A percentile compares a stretch with the other conserved stretches of the same genome.
Conservation (phyloP, 2,329 filamentous ascomycete genomes). For the Cylindrodendrum hubeiense region DNA sequence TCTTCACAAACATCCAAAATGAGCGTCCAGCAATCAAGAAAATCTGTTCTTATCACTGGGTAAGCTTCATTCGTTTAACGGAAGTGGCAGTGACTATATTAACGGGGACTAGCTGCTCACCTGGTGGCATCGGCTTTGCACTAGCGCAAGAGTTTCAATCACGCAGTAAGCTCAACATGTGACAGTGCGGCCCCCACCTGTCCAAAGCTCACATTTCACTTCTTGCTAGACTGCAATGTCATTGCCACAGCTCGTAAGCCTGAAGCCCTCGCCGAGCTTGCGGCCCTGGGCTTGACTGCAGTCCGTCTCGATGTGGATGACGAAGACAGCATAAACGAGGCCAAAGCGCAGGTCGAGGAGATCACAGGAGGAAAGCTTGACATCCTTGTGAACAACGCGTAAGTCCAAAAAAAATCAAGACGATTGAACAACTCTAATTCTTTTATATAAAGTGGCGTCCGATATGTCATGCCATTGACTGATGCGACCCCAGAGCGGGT, state of each 20-base stretch:
- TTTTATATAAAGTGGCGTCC: conserved; percentile 12
- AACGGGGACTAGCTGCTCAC: conserved; percentile 56
- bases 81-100: not conserved
- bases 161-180: conserved; percentile 20
- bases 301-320: conserved; percentile 57
- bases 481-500: conserved; percentile 20
- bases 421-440: not conserved
- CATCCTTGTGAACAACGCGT: conserved; percentile 58
- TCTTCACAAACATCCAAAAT: conserved; percentile 8
- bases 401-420: not conserved
- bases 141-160: conserved; percentile 63
- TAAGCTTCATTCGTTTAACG: not conserved
- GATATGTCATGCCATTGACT: conserved; percentile 27
- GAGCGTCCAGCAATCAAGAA: conserved; percentile 48
- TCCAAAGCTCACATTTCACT: not conserved
- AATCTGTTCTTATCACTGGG: conserved; percentile 26
- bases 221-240: conserved; percentile 27
- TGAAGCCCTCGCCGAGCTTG: conserved; percentile 30
- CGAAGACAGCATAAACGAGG: conserved; percentile 46
- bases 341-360: conserved; percentile 48
- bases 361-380: conserved; percentile 55
- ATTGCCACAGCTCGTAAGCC: conserved; percentile 35
- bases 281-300: conserved; percentile 26
- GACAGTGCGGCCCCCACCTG: not conserved
- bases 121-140: conserved; percentile 63